Evolutionary conservation across 495 filamentous ascomycete genomes (phyloP), one percentile per base, ranked within the genome.

Genomic region (Pseudomonodictys pantanalensis): DNA sequence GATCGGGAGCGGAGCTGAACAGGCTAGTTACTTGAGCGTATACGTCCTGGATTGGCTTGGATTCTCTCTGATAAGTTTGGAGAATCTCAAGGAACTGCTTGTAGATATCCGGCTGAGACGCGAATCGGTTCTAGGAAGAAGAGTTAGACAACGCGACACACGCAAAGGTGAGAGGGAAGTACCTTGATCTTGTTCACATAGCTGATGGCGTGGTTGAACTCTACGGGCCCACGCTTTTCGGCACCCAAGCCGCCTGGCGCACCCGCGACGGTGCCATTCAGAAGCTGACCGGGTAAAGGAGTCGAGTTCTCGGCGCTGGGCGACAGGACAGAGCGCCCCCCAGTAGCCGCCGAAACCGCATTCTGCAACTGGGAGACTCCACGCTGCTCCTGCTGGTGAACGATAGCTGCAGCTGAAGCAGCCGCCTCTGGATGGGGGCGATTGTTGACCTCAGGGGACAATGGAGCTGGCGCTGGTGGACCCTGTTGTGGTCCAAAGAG

Each of bases 181-280:
- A 95, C 92, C 85, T 99, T 99, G 52, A 99, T 99, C 75, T 99
- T 99, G 71, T 99, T 99, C 43, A 99, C 95, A 69, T 99, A 99
- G 70, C 91, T 97, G 58, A 99, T 99, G 0, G 95, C 95, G 76
- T 99, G 95, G 72, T 99, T 99, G 76, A 99, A 99, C 69, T 99
- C 95, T 1, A 99, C 95, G 11, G 95, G 95, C 10, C 91, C 91
- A 58, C 91, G 81, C 75, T 93, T 93, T 72, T 92, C 90, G 58
- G 89, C 71, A 35, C 82, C 87, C 3, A 78, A 73, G 54, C 42
- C 44, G 32, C 87, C 86, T 3, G 70, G 77, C 58, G 77, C 75
- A 6, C 75, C 76, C 68, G 77, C 75, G 42, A 70, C 75, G 12
- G 74, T 78, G 25, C 64, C 70, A 52, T 72, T 75, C 9, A 71